Base-by-base conservation (phyloP, 192 early-diverging fungal species). In the Rhizophagus sp. region DNA sequence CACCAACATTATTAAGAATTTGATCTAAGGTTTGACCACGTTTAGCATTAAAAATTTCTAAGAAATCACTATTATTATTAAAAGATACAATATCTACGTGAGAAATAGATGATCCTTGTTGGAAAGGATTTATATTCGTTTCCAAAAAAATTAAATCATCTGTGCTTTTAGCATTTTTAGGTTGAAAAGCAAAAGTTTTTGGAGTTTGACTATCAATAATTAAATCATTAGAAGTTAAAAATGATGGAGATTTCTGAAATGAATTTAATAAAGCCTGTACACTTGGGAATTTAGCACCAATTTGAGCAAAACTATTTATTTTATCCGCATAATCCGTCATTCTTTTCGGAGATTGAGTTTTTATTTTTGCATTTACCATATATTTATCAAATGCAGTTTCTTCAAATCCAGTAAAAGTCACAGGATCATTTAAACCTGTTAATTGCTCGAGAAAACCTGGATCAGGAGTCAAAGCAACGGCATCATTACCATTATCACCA, bases 71-170 rank as follows among this genome's bases (percentile, higher is more conserved):
- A 11, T 72, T 71, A 25, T 77, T 64, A 6, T 68, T 24, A 65
- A 83, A 86, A 9, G 49, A 11, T 2, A 9, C 12, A 25, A 80
- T 69, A 52, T 84, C 83, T 36, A 86, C 80, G 70, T 86, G 85
- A 17, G 80, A 77, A 13, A 86, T 25, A 27, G 77, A 77, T 1
- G 85, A 86, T 4, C 85, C 85, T 25, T 27, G 27, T 34, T 27
- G 24, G 65, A 80, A 86, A 4, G 85, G 85, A 15, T 33, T 65
- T 4, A 86, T 19, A 33, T 75, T 81, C 12, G 85, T 84, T 73
- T 86, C 85, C 5, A 85, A 64, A 8, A 27, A 65, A 27, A 65
- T 12, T 25, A 65, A 27, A 27, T 65, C 24, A 65, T 27, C 24
- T 13, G 12, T 41, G 5, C 3, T 10, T 44, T 44, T 70, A 33